phyloP scores from a whole-genome alignment of 352 stramenopile species.

The Pythium periplocum region DNA sequence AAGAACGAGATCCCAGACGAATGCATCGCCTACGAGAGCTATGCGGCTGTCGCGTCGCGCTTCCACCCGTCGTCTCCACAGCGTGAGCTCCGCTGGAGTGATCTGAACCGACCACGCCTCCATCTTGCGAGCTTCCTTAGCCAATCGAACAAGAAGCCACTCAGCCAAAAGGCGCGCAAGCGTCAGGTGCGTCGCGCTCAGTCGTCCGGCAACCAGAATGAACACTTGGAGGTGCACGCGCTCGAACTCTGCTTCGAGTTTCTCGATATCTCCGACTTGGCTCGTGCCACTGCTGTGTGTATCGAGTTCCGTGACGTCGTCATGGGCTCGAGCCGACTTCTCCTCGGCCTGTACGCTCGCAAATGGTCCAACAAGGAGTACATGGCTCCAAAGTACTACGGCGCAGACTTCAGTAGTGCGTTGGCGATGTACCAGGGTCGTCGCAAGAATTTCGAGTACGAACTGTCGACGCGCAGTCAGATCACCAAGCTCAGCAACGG shows the following conservation, averaged over 20 bases:
- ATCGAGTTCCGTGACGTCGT: conserved; percentile 56
- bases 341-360: conserved; percentile 54
- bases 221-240: conserved; percentile 37
- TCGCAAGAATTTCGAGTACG: conserved; percentile 20
- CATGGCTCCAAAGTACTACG: conserved; percentile 31
- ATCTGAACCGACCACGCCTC: conserved; percentile 44
- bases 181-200: conserved; percentile 21
- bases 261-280: conserved; percentile 45
- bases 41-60: conserved; percentile 60
- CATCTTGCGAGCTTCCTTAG: conserved; percentile 23
- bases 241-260: conserved; percentile 79
- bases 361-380: conserved; percentile 39
- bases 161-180: conserved; percentile 25
- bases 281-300: conserved; percentile 37
- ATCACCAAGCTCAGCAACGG: conserved; percentile 32
- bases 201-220: conserved; percentile 14
- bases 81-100: conserved; percentile 56
- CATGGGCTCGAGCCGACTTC: conserved; percentile 29
- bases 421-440: conserved; percentile 39
- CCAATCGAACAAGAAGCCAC: conserved; percentile 8
- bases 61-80: conserved; percentile 17
- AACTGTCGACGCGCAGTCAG: conserved; percentile 56
- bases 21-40: conserved; percentile 67
- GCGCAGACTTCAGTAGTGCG: conserved; percentile 18
- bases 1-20: conserved; percentile 25